Base-by-base conservation (phyloP, 1,284 basidiomycete genomes). In the Trametes polyzona region DNA sequence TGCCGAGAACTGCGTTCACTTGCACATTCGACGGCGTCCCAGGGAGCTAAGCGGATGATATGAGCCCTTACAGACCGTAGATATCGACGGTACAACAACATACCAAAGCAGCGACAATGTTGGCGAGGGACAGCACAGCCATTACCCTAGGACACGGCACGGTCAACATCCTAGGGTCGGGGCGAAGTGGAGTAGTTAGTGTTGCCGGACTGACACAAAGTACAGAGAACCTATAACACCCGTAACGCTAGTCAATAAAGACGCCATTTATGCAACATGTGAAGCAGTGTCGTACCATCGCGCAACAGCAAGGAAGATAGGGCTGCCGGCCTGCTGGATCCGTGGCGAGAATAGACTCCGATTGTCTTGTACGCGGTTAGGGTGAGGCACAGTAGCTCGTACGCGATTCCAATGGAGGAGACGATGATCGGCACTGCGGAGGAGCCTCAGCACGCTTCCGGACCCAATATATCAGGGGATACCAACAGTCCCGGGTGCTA, bases 1-100 rank as follows among this genome's bases (percentile, higher is more conserved):
- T 47, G 16, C 44, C 44, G 44, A 47, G 35, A 8, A 47, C 44
- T 14, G 44, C 29, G 44, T 47, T 47, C 17, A 47, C 21, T n/a
- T 47, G 44, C 8, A 47, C 32, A 9, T 47, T 47, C 1, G 44
- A 23, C 4, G 44, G 44, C 0, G 23, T 23, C 1, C 44, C 30
- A 2, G 44, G 29, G 11, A 47, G 23, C 44, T 47, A 14, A n/a
- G 21, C 4, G 2, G 19, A 30, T 10, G 23, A 2, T 21, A 21
- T 37, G 14, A 17, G 11, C 14, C 4, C 19, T 33, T 23, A n/a
- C n/a, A 5, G 37, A 11, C 10, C 7, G 33, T 17, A 36, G 12
- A 21, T 4, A 19, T 10, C n/a, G 14, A 24, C 9, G 12, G 3
- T 16, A 23, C 9, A 16, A 24, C 21, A 23, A 16, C 32, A 24